Percentiles rank a stretch among this genome's conserved stretches.
These are phyloP conservation scores for Candida suzukii DNA, from an alignment of 805 yeast genomes.

Conservation along the genomic window DNA sequence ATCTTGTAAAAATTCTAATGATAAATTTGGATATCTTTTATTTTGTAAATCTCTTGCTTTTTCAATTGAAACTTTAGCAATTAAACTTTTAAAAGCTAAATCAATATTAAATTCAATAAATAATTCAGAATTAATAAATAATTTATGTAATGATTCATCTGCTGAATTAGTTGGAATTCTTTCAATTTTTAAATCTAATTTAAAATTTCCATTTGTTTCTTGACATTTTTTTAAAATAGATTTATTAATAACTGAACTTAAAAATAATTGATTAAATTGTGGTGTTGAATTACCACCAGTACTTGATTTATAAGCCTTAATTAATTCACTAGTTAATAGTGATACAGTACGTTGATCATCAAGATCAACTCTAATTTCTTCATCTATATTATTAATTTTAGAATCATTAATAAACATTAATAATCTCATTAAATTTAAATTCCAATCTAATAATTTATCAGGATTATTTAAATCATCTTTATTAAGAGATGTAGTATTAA, in stretches of 20 bases:
- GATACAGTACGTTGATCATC: constrained; percentile 4
- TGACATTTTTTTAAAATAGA: constrained; percentile 1
- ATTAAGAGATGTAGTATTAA: constrained; percentile 5
- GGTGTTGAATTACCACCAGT: not conserved
- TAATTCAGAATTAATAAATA: constrained; percentile 34
- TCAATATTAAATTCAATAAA: constrained; percentile 44
- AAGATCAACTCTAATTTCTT: constrained; percentile 3
- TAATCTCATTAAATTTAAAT: constrained; percentile 42
- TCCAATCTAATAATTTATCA: constrained; percentile 44
- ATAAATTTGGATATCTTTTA: constrained; percentile 3
- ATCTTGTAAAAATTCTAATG: constrained; percentile 6
- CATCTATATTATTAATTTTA: constrained; percentile 2
- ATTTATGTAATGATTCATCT: constrained; percentile 25
- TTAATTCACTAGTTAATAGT: constrained; percentile 15
- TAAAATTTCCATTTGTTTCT: constrained; percentile 2
- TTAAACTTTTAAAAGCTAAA: constrained; percentile 33
- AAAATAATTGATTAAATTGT: not conserved
- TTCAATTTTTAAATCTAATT: constrained; percentile 8
- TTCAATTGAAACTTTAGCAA: constrained; percentile 42
- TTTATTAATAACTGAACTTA: constrained; percentile 3
- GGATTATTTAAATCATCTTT: constrained; percentile 12
- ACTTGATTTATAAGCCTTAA: constrained; percentile 4
- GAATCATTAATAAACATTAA: constrained; percentile 30
- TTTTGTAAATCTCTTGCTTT: constrained; percentile 31
- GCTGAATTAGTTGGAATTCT: constrained; percentile 3